A percentile compares a stretch with the other conserved stretches of the same genome.
phyloP scores from a whole-genome alignment of 257 asterid species.

The Solanum lycopersicoides region DNA sequence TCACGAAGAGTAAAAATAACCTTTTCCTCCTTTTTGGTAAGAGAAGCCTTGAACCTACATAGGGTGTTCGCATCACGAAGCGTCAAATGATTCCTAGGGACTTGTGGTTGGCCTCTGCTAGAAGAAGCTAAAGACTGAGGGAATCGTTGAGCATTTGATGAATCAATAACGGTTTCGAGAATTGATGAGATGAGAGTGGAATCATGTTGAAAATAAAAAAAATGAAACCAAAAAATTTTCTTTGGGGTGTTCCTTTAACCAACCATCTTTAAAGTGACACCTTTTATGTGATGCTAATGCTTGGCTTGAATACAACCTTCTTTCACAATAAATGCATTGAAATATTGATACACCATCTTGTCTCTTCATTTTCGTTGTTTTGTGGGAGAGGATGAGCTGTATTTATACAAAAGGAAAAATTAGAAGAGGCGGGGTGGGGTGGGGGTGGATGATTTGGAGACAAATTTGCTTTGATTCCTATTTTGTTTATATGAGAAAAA shows the following conservation, averaged over 20 bases:
- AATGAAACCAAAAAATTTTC: not conserved
- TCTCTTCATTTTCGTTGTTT: not conserved
- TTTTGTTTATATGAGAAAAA: no score
- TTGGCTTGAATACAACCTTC: not conserved
- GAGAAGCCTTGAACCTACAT: not conserved
- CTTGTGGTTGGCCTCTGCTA: not conserved
- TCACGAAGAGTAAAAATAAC: not conserved
- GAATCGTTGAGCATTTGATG: not conserved
- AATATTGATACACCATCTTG: not conserved
- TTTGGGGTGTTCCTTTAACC: not conserved
- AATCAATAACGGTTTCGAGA: not conserved
- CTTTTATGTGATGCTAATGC: not conserved
- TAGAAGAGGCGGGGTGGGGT: no score
- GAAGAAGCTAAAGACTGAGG: not conserved
- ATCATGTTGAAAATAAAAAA: not conserved
- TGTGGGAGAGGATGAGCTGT: not conserved
- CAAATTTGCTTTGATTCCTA: no score
- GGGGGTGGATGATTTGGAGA: no score
- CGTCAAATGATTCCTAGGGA: not conserved
- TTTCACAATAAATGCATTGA: not conserved
- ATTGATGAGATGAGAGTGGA: not conserved
- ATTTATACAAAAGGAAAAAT: not conserved
- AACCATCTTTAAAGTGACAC: not conserved
- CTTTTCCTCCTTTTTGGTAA: not conserved
- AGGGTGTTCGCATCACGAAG: no score